Percentiles rank a stretch among this genome's conserved stretches.
Conservation (phyloP, 1,284 basidiomycete genomes). For the Cutaneotrichosporon curvatum region DNA sequence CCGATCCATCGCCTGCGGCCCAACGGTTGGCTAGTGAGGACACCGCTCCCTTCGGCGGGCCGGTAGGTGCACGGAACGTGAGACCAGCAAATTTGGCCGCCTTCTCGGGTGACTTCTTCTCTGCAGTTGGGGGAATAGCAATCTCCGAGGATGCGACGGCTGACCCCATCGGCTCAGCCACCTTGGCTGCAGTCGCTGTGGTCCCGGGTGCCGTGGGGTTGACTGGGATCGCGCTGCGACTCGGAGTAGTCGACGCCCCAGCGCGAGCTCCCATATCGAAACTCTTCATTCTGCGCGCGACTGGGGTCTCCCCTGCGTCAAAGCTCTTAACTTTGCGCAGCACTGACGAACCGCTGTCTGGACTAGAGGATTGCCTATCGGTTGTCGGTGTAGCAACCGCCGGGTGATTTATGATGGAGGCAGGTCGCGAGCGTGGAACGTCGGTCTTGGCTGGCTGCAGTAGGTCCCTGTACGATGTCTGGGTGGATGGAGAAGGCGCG, state of each 20-base stretch:
- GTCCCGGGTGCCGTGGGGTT: no score
- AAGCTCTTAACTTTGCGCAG: constrained; percentile 15
- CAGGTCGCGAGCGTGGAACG: background rate
- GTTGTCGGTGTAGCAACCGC: background rate
- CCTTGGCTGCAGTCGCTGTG: no score
- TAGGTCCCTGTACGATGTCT: background rate
- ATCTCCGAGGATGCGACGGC: no score
- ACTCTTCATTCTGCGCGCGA: constrained; percentile 13
- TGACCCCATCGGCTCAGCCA: background rate
- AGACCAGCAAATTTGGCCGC: constrained; percentile 11
- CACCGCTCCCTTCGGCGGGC: constrained; percentile 15
- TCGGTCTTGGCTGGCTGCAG: background rate
- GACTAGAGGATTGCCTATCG: background rate
- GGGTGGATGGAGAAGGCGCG: no score
- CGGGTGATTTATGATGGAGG: no score
- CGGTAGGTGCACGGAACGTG: constrained; percentile 14
- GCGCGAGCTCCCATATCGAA: background rate
- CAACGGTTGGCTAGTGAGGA: constrained; percentile 15
- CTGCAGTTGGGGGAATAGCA: no score
- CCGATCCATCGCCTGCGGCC: constrained; percentile 1
- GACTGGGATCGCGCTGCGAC: no score
- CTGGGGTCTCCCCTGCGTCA: background rate
- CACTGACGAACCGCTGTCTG: background rate
- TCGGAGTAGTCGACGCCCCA: no score
- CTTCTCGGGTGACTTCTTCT: background rate